Conservation (phyloP, 257 asterid genomes). For the Linderniella brevidens region DNA sequence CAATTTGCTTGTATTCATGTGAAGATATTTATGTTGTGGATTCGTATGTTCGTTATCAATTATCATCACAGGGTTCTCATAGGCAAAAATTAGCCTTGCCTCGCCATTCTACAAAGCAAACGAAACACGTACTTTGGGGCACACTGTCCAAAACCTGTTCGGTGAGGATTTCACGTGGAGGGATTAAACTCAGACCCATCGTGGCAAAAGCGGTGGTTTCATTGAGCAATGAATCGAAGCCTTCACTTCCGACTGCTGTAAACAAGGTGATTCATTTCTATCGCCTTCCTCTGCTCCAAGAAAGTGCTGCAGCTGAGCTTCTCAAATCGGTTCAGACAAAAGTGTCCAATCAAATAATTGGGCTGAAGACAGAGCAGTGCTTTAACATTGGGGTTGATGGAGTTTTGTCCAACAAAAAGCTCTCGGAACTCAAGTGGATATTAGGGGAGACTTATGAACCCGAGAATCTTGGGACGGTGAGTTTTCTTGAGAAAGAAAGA, state of each 20-base stretch:
- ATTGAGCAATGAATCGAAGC: no score
- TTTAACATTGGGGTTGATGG: conserved; percentile 59
- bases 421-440: conserved; percentile 61
- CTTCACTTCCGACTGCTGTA: conserved; percentile 13
- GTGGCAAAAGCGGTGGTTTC: no score
- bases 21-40: no score
- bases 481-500: conserved; percentile 47
- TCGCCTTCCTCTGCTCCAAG: conserved; percentile 44
- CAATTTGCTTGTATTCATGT: no score
- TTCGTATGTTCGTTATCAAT: no score
- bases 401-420: conserved; percentile 34
- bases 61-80: no score
- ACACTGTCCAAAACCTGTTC: no score
- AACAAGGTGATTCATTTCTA: conserved; percentile 54
- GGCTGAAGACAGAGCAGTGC: conserved; percentile 74
- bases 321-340: conserved; percentile 43
- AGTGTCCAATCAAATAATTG: conserved; percentile 40
- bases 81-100: no score
- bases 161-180: no score
- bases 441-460: conserved; percentile 84
- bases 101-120: no score
- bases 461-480: conserved; percentile 37
- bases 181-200: no score
- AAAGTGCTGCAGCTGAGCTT: conserved; percentile 56
- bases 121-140: no score